Evolutionary conservation across 139 green algal species (phyloP), one percentile per base, ranked within the genome.

Genomic region (Chlamydomonas eustigma): DNA sequence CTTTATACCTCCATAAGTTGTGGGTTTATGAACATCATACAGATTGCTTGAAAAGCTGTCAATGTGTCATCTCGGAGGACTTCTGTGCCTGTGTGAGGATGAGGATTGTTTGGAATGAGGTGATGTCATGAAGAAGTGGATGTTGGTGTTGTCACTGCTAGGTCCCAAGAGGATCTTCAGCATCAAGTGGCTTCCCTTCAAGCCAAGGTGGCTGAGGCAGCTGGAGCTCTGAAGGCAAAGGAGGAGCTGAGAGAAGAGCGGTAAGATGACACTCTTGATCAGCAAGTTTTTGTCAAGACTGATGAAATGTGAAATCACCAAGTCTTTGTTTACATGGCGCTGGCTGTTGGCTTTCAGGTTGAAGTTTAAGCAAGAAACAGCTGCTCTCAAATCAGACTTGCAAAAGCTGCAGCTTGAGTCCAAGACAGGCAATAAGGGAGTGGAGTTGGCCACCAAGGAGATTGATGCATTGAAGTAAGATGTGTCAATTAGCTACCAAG

Each of bases 201-300:
- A 5, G 82, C 75, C 39, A 90, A 87, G 82, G 76, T 96, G 52
- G 81, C 80, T 2, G 78, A 89, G 66, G 91, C 91, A 1, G 87
- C 87, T 2, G 86, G 82, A 0, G 85, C 84, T 0, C 66, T 96
- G 0, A 86, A 87, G 44, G 87, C 89, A 2, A 90, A 90, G 39
- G 91, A 95, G 8, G 91, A 96, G 80, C 88, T 96, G 4, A 84
- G 83, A 50, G 90, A 94, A 39, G 84, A 91, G n/a, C 85, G 80
- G 89, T 92, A 68, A 30, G 79, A 58, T 58, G n/a, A n/a, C n/a
- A n/a, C n/a, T n/a, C n/a, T n/a, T n/a, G n/a, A n/a, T n/a, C n/a
- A n/a, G n/a, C n/a, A n/a, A n/a, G n/a, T n/a, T n/a, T n/a, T n/a
- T n/a, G n/a, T n/a, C n/a, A n/a, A n/a, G n/a, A n/a, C n/a, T n/a